Evolutionary conservation across 192 early-diverging fungal species (phyloP), one percentile per base, ranked within the genome.

Genomic region (Phlyctochytrium bullatum): DNA sequence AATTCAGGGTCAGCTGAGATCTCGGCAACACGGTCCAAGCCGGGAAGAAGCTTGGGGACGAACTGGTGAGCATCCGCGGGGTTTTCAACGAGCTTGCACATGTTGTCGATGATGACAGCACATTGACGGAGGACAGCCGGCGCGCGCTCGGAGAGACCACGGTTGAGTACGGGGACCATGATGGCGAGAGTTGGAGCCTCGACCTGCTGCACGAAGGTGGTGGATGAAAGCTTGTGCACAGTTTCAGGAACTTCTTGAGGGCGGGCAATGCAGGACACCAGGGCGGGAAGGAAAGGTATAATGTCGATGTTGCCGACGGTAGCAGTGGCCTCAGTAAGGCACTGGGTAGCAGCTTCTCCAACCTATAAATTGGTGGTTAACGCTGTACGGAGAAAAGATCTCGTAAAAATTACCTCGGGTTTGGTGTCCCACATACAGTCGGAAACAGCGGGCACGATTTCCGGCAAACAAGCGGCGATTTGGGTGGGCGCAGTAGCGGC

Each of bases 21-120:
- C 66, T 93, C 89, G 64, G 88, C 83, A 66, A 89, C 86, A 67
- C 86, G 83, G 59, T 91, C 86, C 68, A 93, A 76, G 78, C 86
- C 88, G 52, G 91, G 91, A 64, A 91, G 76, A 50, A 93, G 80
- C 56, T 82, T 74, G 66, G 89, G 89, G 77, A 93, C 78, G 87
- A 93, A 93, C 69, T 88, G 89, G 68, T 83, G 80, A 57, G 89
- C 89, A 66, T 90, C 86, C 70, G 84, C 80, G 59, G 91, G 90
- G 80, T 91, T 83, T 75, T 91, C 88, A 64, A 91, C 90, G 58
- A 93, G 83, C 81, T 91, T 93, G 78, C 88, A 90, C 91, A 93
- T 93, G 86, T 93, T 93, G 85, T 91, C 89, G 72, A 93, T 90
- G 76, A 93, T 91, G 67, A 91, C 84, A 64, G 87, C 85, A 71